Evolutionary conservation across 768 basidiomycete genomes (phyloP).

Genomic region (Arthromyces matolae): DNA sequence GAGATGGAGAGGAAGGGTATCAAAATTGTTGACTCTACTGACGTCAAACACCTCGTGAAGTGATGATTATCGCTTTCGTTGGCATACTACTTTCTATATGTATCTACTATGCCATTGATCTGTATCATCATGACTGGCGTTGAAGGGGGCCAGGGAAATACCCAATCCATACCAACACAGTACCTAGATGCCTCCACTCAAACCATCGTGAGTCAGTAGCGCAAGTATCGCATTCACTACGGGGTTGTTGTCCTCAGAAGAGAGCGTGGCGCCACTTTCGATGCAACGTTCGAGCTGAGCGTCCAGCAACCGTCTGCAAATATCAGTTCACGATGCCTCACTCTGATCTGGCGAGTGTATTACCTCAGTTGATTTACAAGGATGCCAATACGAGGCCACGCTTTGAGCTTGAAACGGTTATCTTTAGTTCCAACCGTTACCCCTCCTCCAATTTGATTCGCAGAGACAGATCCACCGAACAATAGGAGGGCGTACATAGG

Average conservation of each 20-base stretch:
- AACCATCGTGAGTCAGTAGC: conserved; percentile 19
- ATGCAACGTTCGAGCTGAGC: conserved; percentile 61
- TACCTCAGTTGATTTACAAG: conserved; percentile 84
- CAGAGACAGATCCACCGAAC: conserved; percentile 75
- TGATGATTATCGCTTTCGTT: not conserved
- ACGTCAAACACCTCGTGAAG: conserved; percentile 24
- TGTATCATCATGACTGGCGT: too few relatives aligned
- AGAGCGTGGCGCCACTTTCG: conserved; percentile 53
- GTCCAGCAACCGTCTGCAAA: conserved; percentile 60
- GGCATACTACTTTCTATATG: too few relatives aligned
- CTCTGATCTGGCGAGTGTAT: conserved; percentile 11
- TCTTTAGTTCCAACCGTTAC: conserved; percentile 57
- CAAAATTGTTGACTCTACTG: conserved; percentile 25
- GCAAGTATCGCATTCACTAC: conserved; percentile 42
- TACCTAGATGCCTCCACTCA: conserved; percentile 9
- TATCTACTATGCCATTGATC: too few relatives aligned
- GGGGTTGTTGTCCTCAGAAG: conserved; percentile 46
- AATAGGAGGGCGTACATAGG: conserved; percentile 83
- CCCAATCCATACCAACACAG: too few relatives aligned
- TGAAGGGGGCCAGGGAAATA: too few relatives aligned
- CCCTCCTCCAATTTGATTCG: conserved; percentile 81
- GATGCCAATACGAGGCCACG: conserved; percentile 89
- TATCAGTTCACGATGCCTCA: not conserved
- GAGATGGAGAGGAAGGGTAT: conserved; percentile 34
- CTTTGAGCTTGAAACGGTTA: conserved; percentile 57